A percentile compares a stretch with the other conserved stretches of the same genome.
Evolutionary conservation across 495 filamentous ascomycete genomes (phyloP).

Genomic region (Aspergillus haitiensis): DNA sequence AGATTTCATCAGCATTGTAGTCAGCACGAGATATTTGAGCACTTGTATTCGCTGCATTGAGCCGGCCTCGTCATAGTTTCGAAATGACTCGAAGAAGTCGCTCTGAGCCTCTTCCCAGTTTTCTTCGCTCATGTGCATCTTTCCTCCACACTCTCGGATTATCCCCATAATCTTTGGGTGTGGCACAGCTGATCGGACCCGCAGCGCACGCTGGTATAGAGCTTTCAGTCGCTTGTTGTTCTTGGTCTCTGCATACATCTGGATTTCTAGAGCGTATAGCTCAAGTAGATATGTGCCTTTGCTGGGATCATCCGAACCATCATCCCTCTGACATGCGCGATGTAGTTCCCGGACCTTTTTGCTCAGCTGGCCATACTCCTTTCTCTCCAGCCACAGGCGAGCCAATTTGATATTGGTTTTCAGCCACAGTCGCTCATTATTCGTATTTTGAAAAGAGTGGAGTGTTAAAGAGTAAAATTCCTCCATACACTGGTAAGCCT

Average conservation of each 20-base stretch:
- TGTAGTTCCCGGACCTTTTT: constrained; percentile 89
- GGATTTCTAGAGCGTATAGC: constrained; percentile 95
- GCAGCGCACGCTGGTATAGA: constrained; percentile 85
- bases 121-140: constrained; percentile 99
- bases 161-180: constrained; percentile 99
- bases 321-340: constrained; percentile 81
- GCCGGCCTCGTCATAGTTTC: constrained; percentile 97
- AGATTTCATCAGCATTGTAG: constrained; percentile 99
- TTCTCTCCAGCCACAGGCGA: constrained; percentile 83
- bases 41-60: constrained; percentile 96
- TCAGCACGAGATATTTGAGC: constrained; percentile 92
- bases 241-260: constrained; percentile 95
- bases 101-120: constrained; percentile 97
- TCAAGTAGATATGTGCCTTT: constrained; percentile 96
- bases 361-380: constrained; percentile 77
- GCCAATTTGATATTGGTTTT: constrained; percentile 99
- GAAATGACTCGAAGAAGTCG: constrained; percentile 98
- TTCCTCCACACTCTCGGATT: constrained; percentile 96
- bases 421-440: constrained; percentile 96
- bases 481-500: constrained; percentile 85
- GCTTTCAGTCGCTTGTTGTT: constrained; percentile 97
- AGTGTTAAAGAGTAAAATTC: constrained; percentile 93
- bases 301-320: constrained; percentile 89
- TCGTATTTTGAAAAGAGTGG: constrained; percentile 91
- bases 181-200: constrained; percentile 90